Base-by-base conservation (phyloP, 305 asterid genomes). In the Fraxinus albicans region DNA sequence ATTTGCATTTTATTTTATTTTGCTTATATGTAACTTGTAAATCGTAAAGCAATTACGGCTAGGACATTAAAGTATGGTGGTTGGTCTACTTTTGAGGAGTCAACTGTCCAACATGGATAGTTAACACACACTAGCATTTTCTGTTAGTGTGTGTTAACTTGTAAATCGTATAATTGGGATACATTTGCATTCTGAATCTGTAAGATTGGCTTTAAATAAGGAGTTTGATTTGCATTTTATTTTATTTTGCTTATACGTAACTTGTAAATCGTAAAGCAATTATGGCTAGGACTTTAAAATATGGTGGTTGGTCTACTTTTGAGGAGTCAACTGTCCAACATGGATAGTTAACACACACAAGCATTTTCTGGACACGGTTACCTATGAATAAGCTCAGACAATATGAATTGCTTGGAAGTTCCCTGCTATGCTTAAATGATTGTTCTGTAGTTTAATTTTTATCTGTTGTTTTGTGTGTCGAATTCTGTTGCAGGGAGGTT, bases 401-500 rank as follows among this genome's bases (percentile, higher is more conserved):
- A 19, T 58, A 6, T 58, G 72, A 63, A 63, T 8, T 23, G 33
- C 31, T 35, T 31, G 15, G 79, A 55, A 53, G 77, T 74, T 25
- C 80, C 17, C 4, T 19, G 17, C 9, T 35, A 23, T 21, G 74
- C 74, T 74, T 35, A 36, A 23, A 17, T 17, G 23, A 80, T 73
- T 15, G n/a, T 25, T 74, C 10, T 6, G 55, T n/a, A 63, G 17
- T 80, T 76, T 80, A 34, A 83, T 73, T 29, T 9, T 78, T 70
- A 6, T 83, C 6, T 75, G 17, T 36, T 73, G 44, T 75, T 65
- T 75, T 77, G 73, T 70, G 5, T 50, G 65, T 40, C 3, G 72
- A 12, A 21, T 73, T 35, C 65, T 80, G 40, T 76, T 55, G 44
- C 84, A 89, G 95, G 84, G 89, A 85, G 74, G 87, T 86, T 65